Evolutionary conservation across 371 early-diverging fungal species (phyloP).

Genomic region (Apophysomyces variabilis): DNA sequence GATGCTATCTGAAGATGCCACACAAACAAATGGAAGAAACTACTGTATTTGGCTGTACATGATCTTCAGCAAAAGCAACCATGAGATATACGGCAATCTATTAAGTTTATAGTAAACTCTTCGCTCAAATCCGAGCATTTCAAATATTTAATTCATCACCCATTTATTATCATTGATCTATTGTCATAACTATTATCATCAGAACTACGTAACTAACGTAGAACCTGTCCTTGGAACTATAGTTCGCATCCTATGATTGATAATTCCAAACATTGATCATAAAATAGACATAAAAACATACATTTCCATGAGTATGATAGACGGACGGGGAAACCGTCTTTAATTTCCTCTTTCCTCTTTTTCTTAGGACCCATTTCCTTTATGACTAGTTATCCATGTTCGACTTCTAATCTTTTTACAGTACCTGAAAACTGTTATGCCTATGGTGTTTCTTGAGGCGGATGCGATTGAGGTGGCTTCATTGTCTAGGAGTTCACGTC

Average conservation of each 20-base stretch:
- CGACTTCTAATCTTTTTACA: no score
- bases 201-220: not conserved
- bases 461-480: no score
- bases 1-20: not conserved
- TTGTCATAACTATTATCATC: no score
- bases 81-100: not conserved
- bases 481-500: no score
- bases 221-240: not conserved
- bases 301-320: no score
- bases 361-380: no score
- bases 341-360: no score
- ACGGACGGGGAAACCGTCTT: no score
- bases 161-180: not conserved
- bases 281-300: no score
- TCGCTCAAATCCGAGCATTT: not conserved
- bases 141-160: not conserved
- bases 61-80: not conserved
- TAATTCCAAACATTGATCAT: not conserved
- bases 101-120: not conserved
- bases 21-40: not conserved
- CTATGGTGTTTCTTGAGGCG: no score
- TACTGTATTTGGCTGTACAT: not conserved
- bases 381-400: no score
- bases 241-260: not conserved
- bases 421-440: no score